A percentile compares a stretch with the other conserved stretches of the same genome.
phyloP scores from a whole-genome alignment of 805 yeast species.

The Hanseniaspora guilliermondii region DNA sequence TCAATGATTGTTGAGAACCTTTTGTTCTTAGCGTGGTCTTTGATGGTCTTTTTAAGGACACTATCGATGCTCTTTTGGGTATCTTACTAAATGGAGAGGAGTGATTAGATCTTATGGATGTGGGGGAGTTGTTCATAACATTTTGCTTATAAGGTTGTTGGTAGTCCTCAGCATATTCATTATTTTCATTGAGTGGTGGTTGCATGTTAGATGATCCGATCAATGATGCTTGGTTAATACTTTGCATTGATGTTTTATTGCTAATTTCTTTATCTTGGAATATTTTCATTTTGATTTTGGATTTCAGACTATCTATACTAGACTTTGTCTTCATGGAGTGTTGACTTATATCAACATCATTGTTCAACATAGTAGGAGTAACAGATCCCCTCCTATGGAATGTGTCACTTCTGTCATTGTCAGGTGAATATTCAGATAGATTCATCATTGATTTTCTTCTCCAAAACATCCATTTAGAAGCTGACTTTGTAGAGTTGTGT shows the following conservation, averaged over 20 bases:
- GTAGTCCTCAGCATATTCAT: background rate
- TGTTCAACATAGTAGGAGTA: background rate
- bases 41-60: constrained; percentile 14
- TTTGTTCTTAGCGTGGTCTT: constrained; percentile 24
- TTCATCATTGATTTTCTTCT: constrained; percentile 18
- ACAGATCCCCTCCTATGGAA: background rate
- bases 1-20: constrained; percentile 24
- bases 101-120: background rate
- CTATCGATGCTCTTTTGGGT: constrained; percentile 7
- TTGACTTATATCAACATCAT: background rate
- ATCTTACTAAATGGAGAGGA: background rate
- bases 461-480: constrained; percentile 28
- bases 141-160: background rate
- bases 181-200: background rate
- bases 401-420: background rate
- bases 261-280: background rate
- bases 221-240: background rate
- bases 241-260: background rate
- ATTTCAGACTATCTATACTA: constrained; percentile 11
- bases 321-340: constrained; percentile 8
- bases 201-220: background rate
- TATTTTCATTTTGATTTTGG: constrained; percentile 10
- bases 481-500: constrained; percentile 12
- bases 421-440: constrained; percentile 1
- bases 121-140: background rate